phyloP scores from a whole-genome alignment of 176 grass and related monocot genomes.

The Elymus sibiricus region DNA sequence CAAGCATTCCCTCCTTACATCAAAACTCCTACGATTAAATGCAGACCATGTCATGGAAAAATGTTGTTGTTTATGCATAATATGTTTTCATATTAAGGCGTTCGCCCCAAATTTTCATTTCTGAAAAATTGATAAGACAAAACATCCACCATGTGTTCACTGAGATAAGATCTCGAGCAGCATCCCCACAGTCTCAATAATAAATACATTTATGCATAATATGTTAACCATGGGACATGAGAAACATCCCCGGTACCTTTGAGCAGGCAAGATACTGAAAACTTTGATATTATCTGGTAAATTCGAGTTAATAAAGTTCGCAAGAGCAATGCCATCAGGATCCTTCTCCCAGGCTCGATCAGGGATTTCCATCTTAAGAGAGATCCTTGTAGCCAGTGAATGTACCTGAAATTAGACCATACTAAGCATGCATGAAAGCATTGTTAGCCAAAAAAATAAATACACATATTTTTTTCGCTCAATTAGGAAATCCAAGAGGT shows the following conservation, averaged over 20 bases:
- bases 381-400: conserved; percentile 86
- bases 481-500: conserved; percentile 12
- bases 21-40: conserved; percentile 63
- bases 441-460: conserved; percentile 32
- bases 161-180: no score
- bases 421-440: conserved; percentile 51
- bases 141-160: no score
- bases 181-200: no score
- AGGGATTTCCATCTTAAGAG: conserved; percentile 98
- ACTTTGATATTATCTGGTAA: conserved; percentile 73
- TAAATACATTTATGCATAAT: no score
- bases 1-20: conserved; percentile 86
- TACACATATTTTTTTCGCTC: not conserved
- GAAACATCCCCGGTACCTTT: conserved; percentile 39
- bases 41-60: not conserved
- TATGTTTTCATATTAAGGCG: not conserved
- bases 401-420: conserved; percentile 70
- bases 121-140: no score
- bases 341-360: conserved; percentile 71
- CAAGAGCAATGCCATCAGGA: conserved; percentile 64
- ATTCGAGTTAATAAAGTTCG: conserved; percentile 90
- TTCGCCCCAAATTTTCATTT: no score
- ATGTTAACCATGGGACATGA: not conserved
- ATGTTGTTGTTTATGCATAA: conserved; percentile 8
- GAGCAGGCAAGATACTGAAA: conserved; percentile 86